Evolutionary conservation across 306 rosid genomes (phyloP), one percentile per base, ranked within the genome.

Genomic region (Inga oerstediana): DNA sequence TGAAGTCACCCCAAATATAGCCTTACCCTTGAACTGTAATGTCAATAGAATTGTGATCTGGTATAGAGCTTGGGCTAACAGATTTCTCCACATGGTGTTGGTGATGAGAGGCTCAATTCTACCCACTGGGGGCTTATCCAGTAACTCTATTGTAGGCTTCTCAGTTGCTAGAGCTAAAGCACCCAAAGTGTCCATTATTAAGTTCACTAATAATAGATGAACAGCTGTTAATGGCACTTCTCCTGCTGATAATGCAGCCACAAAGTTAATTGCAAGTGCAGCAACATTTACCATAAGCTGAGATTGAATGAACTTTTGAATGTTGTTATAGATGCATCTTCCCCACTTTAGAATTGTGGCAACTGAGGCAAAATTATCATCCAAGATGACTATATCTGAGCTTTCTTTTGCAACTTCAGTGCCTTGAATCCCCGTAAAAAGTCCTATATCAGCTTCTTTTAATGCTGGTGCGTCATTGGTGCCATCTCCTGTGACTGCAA

Each of bases 361-460:
- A 4, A 79, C 67, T 0, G 87, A 74, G 8, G 87, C 72, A 24
- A 84, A 84, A 22, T 79, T 74, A 20, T 84, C 84, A 44, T 84
- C 87, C 62, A 84, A 45, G 41, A 84, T 66, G 13, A 84, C 81
- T 43, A 84, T 56, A 20, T 84, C 87, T 32, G 84, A 84, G 84
- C 87, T 79, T 32, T 79, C 77, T 13, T 75, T 84, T 14, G 84
- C 78, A 16, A 84, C 84, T 41, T 79, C 84, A 2, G 78, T 84
- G 8, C 87, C 87, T 5, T 84, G 87, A 39, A 84, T 79, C 16
- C 87, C 87, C 84, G 79, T 79, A 2, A 81, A 75, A 52, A 84
- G 81, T 6, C 87, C 84, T 32, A 84, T 68, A 2, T 79, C 78
- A 9, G 84, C 87, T 75, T 84, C 84, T 27, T 79, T 80, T 35